Evolutionary conservation across 2,329 filamentous ascomycete species (phyloP).

Genomic region (Paracamarosporium sp.): DNA sequence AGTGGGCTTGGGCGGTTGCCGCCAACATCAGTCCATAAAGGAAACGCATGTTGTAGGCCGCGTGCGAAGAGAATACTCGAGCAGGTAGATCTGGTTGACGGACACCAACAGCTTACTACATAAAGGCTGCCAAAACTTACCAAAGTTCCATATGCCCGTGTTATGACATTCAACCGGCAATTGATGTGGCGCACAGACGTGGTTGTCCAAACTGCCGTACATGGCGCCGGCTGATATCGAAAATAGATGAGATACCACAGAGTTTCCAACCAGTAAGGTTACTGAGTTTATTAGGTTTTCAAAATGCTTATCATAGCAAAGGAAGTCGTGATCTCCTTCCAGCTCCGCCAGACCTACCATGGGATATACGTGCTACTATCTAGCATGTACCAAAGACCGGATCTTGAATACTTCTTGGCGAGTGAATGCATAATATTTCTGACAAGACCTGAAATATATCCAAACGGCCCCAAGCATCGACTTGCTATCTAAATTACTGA

Average conservation of each 20-base stretch:
- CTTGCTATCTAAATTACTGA: too few species aligned
- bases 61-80: not conserved
- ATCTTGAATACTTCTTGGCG: too few species aligned
- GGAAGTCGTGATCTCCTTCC: not conserved
- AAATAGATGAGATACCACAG: not conserved
- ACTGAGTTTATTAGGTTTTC: not conserved
- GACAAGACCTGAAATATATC: too few species aligned
- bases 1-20: constrained; percentile 28
- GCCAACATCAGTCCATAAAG: constrained; percentile 17
- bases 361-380: too few species aligned
- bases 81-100: not conserved
- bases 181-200: not conserved
- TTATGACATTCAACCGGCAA: not conserved
- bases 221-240: not conserved
- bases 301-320: not conserved
- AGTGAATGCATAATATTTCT: too few species aligned
- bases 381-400: too few species aligned
- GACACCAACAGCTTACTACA: not conserved
- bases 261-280: not conserved
- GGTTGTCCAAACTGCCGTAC: not conserved
- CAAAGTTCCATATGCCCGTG: not conserved
- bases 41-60: constrained; percentile 5
- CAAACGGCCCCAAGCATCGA: too few species aligned
- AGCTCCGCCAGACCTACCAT: too few species aligned
- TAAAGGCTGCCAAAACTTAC: not conserved